phyloP scores from a whole-genome alignment of 75 land plant genomes.

The Adiantum capillusveneris region DNA sequence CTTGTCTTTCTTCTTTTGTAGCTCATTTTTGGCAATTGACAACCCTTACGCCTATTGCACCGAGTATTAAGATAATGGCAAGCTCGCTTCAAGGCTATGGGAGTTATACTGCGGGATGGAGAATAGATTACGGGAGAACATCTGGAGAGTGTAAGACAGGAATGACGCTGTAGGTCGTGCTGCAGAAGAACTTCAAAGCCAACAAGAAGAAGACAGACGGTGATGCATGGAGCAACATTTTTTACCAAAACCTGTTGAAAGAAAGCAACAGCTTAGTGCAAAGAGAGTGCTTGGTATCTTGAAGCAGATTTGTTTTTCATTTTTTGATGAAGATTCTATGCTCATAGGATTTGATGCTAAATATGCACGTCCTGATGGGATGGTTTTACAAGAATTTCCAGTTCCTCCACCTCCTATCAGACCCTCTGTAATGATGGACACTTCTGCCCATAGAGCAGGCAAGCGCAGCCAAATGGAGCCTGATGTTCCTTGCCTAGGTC shows the following conservation, averaged over 20 bases:
- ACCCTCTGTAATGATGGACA: constrained; percentile 99
- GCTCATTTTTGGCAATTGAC: too few relatives aligned
- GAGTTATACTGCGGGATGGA: too few relatives aligned
- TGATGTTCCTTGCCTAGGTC: too few relatives aligned
- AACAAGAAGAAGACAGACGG: constrained; percentile 76
- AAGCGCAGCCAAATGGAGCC: constrained; percentile 16
- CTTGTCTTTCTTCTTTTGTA: too few relatives aligned
- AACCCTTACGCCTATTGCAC: too few relatives aligned
- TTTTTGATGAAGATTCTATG: constrained; percentile 79
- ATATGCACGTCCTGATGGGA: constrained; percentile 99
- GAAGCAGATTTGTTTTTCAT: constrained; percentile 85
- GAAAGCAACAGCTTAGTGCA: constrained; percentile 84
- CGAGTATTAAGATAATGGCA: too few relatives aligned
- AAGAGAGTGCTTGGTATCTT: constrained; percentile 86
- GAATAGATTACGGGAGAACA: too few relatives aligned
- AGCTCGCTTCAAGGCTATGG: too few relatives aligned
- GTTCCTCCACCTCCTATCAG: constrained; percentile 98
- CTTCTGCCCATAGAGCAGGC: constrained; percentile 92
- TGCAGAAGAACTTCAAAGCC: too few relatives aligned
- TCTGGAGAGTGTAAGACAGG: too few relatives aligned
- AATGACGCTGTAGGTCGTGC: too few relatives aligned
- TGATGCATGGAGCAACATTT: constrained; percentile 58
- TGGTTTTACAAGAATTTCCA: constrained; percentile 97
- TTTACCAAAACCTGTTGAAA: constrained; percentile 94
- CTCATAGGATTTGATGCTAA: constrained; percentile 82